These are phyloP conservation scores for Xylaria sp. DNA, from an alignment of 2,329 filamentous ascomycete species.

Conservation along the genomic window DNA sequence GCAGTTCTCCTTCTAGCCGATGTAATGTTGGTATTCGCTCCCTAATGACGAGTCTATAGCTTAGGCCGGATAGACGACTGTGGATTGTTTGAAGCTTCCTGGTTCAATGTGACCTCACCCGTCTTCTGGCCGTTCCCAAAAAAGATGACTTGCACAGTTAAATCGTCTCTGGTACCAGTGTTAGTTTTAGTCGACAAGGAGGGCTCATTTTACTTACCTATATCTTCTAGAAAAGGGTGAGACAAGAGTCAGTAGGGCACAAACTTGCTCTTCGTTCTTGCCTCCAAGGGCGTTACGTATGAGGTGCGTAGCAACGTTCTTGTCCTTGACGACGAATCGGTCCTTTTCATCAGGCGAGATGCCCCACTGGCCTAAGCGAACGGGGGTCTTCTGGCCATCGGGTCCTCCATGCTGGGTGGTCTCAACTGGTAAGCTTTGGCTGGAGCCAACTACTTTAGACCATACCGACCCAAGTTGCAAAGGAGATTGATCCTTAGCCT, in stretches of 20 bases:
- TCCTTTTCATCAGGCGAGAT: slow-evolving; percentile 77
- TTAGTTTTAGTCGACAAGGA: slow-evolving; percentile 33
- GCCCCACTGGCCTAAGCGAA: slow-evolving; percentile 92
- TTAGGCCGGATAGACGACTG: slow-evolving; percentile 49
- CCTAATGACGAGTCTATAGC: slow-evolving; percentile 40
- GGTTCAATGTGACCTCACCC: slow-evolving; percentile 84
- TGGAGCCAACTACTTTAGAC: slow-evolving; percentile 70
- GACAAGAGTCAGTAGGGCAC: slow-evolving; percentile 88
- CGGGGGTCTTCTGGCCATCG: slow-evolving; percentile 84
- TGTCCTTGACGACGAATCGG: slow-evolving; percentile 93
- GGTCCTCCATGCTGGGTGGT: slow-evolving; percentile 59
- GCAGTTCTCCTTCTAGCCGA: not conserved
- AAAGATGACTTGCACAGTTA: slow-evolving; percentile 98
- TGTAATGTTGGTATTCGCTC: not conserved
- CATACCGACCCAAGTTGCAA: slow-evolving; percentile 78
- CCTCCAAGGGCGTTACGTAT: slow-evolving; percentile 95
- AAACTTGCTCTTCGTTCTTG: slow-evolving; percentile 92
- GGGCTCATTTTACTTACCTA: slow-evolving; percentile 66
- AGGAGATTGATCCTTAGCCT: slow-evolving; percentile 62
- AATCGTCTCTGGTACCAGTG: slow-evolving; percentile 77
- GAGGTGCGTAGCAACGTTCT: slow-evolving; percentile 95
- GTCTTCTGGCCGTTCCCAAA: slow-evolving; percentile 85
- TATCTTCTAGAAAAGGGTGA: slow-evolving; percentile 92
- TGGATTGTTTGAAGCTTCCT: slow-evolving; percentile 79
- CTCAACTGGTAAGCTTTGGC: slow-evolving; percentile 79